Percentiles rank a stretch among this genome's conserved stretches.
Conservation (phyloP, 352 stramenopile genomes). For the Phytophthora kernoviae region DNA sequence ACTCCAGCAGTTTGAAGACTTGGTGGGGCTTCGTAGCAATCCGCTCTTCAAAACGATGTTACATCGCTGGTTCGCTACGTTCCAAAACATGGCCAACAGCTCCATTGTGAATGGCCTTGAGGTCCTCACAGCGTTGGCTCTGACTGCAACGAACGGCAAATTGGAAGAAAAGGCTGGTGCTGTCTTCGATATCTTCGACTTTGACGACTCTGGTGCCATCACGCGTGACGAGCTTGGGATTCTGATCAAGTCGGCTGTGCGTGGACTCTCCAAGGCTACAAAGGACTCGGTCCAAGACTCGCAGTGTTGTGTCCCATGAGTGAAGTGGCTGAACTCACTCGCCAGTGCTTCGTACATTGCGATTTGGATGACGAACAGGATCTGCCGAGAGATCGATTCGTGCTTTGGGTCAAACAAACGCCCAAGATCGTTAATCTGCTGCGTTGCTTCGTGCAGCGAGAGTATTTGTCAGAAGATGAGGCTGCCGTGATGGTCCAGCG, state of each 20-base stretch:
- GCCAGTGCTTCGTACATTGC: conserved; percentile 67
- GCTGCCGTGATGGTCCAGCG: conserved; percentile 58
- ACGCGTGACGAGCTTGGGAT: conserved; percentile 82
- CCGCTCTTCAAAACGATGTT: conserved; percentile 62
- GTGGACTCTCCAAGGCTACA: conserved; percentile 69
- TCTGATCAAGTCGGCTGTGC: conserved; percentile 71
- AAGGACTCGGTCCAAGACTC: conserved; percentile 60
- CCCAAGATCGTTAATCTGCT: conserved; percentile 77
- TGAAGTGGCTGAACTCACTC: conserved; percentile 60
- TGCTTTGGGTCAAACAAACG: conserved; percentile 68
- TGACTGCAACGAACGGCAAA: conserved; percentile 55
- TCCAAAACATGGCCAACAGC: conserved; percentile 71
- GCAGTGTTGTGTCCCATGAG: conserved; percentile 59
- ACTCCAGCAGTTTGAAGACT: conserved; percentile 64
- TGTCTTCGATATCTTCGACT: conserved; percentile 83
- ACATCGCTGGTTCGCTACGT: conserved; percentile 60
- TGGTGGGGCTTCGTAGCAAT: conserved; percentile 62
- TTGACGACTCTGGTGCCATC: conserved; percentile 65
- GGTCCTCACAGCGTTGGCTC: conserved; percentile 61
- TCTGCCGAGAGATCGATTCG: conserved; percentile 51
- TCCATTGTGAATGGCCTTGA: conserved; percentile 73
- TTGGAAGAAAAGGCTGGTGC: conserved; percentile 59
- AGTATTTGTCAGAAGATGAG: conserved; percentile 65
- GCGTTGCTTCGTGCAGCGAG: conserved; percentile 70
- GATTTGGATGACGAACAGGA: conserved; percentile 76